A percentile compares a stretch with the other conserved stretches of the same genome.
Evolutionary conservation across 2,329 filamentous ascomycete genomes (phyloP).

Genomic region (Xylaria sp.): DNA sequence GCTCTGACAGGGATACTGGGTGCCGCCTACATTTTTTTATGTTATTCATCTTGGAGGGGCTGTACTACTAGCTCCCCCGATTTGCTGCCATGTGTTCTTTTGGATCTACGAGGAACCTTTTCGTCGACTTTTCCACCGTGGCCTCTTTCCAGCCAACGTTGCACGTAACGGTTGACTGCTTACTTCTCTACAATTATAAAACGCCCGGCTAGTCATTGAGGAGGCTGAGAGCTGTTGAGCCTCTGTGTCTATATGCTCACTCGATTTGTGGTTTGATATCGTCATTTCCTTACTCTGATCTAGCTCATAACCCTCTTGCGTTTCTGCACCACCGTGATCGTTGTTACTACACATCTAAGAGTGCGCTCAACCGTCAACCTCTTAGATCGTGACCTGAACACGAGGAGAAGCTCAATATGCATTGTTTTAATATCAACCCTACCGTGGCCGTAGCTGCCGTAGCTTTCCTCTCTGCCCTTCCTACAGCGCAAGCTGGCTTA

Average conservation of each 20-base stretch:
- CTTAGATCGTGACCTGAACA: conserved; percentile 8
- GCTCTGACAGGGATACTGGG: conserved; percentile 19
- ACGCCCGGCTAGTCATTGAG: background rate
- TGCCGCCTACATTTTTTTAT: conserved; percentile 9
- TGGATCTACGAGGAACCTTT: background rate
- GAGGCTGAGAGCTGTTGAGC: background rate
- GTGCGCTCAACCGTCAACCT: conserved; percentile 9
- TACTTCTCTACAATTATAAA: conserved; percentile 19
- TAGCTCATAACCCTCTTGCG: background rate
- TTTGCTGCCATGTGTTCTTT: conserved; percentile 29
- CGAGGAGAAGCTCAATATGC: conserved; percentile 49
- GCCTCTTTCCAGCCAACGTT: conserved; percentile 45
- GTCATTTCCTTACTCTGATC: background rate
- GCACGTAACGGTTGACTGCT: background rate
- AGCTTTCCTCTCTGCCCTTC: conserved; percentile 69
- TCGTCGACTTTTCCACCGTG: conserved; percentile 49
- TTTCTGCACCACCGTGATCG: background rate
- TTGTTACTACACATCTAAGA: background rate
- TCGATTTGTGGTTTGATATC: conserved; percentile 27
- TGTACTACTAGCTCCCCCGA: background rate
- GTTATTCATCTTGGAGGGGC: conserved; percentile 22
- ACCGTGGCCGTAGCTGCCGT: conserved; percentile 61
- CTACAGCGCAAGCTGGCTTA: conserved; percentile 69
- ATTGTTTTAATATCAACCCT: conserved; percentile 52
- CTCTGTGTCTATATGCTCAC: conserved; percentile 6